phyloP scores from a whole-genome alignment of 192 early-diverging fungal genomes.

The Coemansia sp. region DNA sequence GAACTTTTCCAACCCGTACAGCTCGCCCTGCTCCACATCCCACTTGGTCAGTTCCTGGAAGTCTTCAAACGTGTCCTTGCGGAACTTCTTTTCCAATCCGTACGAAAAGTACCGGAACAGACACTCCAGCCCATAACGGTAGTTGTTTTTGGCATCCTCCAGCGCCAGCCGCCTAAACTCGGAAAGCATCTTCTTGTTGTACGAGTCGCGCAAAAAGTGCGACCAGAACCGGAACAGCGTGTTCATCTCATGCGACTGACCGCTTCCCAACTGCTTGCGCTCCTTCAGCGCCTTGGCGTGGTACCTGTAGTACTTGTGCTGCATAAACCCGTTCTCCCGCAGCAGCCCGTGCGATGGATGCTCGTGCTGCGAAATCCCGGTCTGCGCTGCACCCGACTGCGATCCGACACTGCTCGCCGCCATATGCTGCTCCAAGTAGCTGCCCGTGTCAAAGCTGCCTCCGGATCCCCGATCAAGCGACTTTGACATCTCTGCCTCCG shows the following conservation, averaged over 20 bases:
- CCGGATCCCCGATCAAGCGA: slow-evolving; percentile 55
- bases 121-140: slow-evolving; percentile 96
- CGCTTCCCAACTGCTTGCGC: slow-evolving; percentile 85
- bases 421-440: slow-evolving; percentile 37
- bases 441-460: slow-evolving; percentile 47
- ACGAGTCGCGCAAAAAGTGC: slow-evolving; percentile 96
- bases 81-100: slow-evolving; percentile 89
- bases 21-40: slow-evolving; percentile 71
- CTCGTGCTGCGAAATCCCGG: slow-evolving; percentile 61
- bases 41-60: slow-evolving; percentile 82
- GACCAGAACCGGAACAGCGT: slow-evolving; percentile 98
- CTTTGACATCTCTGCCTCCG: slow-evolving; percentile 56
- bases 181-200: slow-evolving; percentile 90
- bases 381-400: slow-evolving; percentile 10
- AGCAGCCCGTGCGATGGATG: slow-evolving; percentile 93
- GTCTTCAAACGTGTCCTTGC: slow-evolving; percentile 82
- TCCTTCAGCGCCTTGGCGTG: slow-evolving; percentile 91
- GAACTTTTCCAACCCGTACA: slow-evolving; percentile 95
- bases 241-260: slow-evolving; percentile 97
- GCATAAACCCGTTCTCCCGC: slow-evolving; percentile 96
- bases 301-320: slow-evolving; percentile 96
- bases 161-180: slow-evolving; percentile 91
- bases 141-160: slow-evolving; percentile 83
- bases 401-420: slow-evolving; percentile 23
- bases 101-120: slow-evolving; percentile 98